Conservation (phyloP, 2,329 filamentous ascomycete genomes). For the Aspergillus sp. region DNA sequence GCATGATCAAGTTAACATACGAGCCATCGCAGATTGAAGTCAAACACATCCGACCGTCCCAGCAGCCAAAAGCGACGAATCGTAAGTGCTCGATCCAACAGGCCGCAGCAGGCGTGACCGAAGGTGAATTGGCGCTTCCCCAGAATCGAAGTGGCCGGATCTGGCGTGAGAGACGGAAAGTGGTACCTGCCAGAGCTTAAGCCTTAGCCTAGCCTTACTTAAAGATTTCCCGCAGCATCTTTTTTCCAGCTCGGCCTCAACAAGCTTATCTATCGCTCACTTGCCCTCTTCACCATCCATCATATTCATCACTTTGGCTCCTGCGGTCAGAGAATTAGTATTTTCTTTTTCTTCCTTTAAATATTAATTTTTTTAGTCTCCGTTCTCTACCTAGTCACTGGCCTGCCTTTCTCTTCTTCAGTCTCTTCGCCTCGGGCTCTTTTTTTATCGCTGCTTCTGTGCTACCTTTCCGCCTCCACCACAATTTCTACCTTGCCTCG, state of each 20-base stretch:
- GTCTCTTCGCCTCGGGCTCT: constrained; percentile 8
- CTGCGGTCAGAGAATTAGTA: constrained; percentile 14
- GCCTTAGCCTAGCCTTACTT: neutral
- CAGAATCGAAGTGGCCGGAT: neutral
- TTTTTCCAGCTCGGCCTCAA: constrained; percentile 20
- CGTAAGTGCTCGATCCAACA: neutral
- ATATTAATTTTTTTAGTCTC: constrained; percentile 19
- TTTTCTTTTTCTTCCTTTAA: constrained; percentile 24
- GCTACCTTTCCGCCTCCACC: constrained; percentile 14
- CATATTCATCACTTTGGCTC: constrained; percentile 18
- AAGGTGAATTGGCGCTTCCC: neutral
- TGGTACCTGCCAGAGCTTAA: constrained; percentile 1
- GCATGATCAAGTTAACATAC: neutral
- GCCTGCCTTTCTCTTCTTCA: constrained; percentile 6
- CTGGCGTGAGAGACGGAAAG: neutral
- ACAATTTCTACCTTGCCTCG: constrained; percentile 7
- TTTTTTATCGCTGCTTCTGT: constrained; percentile 9
- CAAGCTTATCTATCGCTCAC: constrained; percentile 3
- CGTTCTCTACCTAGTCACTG: constrained; percentile 15
- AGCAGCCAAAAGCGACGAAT: neutral
- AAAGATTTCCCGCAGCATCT: constrained; percentile 19
- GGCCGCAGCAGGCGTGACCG: neutral
- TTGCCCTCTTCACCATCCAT: neutral
- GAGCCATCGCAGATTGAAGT: neutral
- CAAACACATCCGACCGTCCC: neutral